phyloP scores from a whole-genome alignment of 129 eudicot genomes.

The sunflower (Helianthus annuus) region DNA sequence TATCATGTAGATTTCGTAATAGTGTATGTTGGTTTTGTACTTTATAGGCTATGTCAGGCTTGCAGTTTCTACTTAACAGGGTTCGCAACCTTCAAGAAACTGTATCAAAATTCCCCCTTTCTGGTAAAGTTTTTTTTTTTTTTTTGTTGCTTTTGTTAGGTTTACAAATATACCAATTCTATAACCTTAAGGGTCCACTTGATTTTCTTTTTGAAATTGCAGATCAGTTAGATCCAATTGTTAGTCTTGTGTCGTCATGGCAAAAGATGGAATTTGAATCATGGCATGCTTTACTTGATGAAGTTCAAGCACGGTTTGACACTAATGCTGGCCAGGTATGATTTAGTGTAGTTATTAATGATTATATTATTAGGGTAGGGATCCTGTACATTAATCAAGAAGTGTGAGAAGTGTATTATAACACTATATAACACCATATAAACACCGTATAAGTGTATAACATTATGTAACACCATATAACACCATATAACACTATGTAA shows the following conservation, averaged over 20 bases:
- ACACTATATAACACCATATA: too few species aligned
- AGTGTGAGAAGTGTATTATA: too few species aligned
- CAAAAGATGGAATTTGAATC: conserved; percentile 86
- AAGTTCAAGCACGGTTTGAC: conserved; percentile 74
- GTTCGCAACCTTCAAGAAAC: conserved; percentile 69
- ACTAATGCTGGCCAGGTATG: conserved; percentile 85
- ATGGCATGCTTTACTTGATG: conserved; percentile 87
- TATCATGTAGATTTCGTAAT: not conserved
- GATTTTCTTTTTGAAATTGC: conserved; percentile 10
- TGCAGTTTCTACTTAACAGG: conserved; percentile 78
- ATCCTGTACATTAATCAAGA: too few species aligned
- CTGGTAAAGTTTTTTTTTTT: conserved; percentile 42
- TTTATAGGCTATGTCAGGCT: conserved; percentile 74
- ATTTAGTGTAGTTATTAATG: not conserved
- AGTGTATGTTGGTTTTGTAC: conserved; percentile 10
- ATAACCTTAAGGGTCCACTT: conserved; percentile 2
- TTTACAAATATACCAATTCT: not conserved
- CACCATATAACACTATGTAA: too few species aligned
- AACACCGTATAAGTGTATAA: too few species aligned
- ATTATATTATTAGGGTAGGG: not conserved
- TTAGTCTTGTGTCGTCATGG: conserved; percentile 67
- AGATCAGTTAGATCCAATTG: conserved; percentile 68
- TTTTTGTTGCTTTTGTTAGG: not conserved
- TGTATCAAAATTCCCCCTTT: conserved; percentile 73
- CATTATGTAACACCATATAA: too few species aligned